A percentile compares a stretch with the other conserved stretches of the same genome.
Evolutionary conservation across 805 yeast species (phyloP).

Genomic region (Torulaspora quercuum): DNA sequence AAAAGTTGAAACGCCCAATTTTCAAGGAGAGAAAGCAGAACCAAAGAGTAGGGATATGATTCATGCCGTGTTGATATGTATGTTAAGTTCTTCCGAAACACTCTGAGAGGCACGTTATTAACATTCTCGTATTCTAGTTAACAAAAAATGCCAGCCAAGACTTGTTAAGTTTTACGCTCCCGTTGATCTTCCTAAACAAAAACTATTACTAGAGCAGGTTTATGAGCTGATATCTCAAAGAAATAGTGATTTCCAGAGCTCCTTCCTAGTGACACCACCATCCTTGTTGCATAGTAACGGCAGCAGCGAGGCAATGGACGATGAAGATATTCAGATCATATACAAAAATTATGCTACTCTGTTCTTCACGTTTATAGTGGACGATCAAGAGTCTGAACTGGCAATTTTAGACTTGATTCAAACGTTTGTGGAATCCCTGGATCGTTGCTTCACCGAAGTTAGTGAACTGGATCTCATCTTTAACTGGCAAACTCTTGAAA

Average conservation of each 20-base stretch:
- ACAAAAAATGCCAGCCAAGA: slow-evolving; percentile 86
- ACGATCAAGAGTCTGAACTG: slow-evolving; percentile 90
- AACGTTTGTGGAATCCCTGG: slow-evolving; percentile 93
- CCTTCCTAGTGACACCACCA: slow-evolving; percentile 87
- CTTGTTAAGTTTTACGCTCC: slow-evolving; percentile 89
- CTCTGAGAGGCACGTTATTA: too few relatives aligned
- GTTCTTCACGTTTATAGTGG: slow-evolving; percentile 94
- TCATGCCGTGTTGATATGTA: slow-evolving; percentile 80
- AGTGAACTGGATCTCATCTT: slow-evolving; percentile 96
- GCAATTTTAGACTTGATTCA: slow-evolving; percentile 93
- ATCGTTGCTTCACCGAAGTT: slow-evolving; percentile 88
- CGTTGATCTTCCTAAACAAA: slow-evolving; percentile 79
- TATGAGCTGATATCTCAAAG: slow-evolving; percentile 70
- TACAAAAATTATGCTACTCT: slow-evolving; percentile 93
- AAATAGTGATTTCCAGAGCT: slow-evolving; percentile 67
- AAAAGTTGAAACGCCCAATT: too few relatives aligned
- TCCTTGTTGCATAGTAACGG: slow-evolving; percentile 44
- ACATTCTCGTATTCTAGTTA: slow-evolving; percentile 47
- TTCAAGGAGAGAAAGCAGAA: too few relatives aligned
- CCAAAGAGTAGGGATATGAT: too few relatives aligned
- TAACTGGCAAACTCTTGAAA: slow-evolving; percentile 95
- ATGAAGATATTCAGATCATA: slow-evolving; percentile 79
- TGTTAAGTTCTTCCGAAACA: slow-evolving; percentile 37
- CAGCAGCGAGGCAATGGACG: slow-evolving; percentile 37
- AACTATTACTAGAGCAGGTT: slow-evolving; percentile 74